Conservation (phyloP, 2,329 filamentous ascomycete species). For the Nigrograna mackinnonii region DNA sequence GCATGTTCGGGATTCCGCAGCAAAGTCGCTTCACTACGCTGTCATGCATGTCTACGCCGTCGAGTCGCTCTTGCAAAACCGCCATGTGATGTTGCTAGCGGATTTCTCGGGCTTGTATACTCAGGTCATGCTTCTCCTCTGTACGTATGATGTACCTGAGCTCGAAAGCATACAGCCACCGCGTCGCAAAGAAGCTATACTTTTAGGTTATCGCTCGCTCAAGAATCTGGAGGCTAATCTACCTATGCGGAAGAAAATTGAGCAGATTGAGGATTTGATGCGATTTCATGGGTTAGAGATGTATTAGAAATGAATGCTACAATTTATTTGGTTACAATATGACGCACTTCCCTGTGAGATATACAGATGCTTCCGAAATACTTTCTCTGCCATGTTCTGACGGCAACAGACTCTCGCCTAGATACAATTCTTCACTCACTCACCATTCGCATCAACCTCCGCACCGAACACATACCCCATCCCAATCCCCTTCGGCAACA, state of each 20-base stretch:
- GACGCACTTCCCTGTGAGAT: too few species aligned
- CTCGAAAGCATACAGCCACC: not conserved
- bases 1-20: not conserved
- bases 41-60: not conserved
- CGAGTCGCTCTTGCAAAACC: not conserved
- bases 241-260: not conserved
- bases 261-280: not conserved
- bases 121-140: not conserved
- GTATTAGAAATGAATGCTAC: too few species aligned
- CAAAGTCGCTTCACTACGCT: not conserved
- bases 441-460: too few species aligned
- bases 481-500: too few species aligned
- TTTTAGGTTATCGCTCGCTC: not conserved
- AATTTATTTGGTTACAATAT: too few species aligned
- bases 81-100: not conserved
- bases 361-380: too few species aligned
- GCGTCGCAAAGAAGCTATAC: not conserved
- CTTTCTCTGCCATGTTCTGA: too few species aligned
- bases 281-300: not conserved
- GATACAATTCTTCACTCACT: too few species aligned
- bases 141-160: not conserved
- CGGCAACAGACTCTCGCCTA: too few species aligned
- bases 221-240: not conserved
- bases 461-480: too few species aligned
- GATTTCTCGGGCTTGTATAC: not conserved